Conservation (phyloP, 331 rosid genomes). For the Arachis monticola region DNA sequence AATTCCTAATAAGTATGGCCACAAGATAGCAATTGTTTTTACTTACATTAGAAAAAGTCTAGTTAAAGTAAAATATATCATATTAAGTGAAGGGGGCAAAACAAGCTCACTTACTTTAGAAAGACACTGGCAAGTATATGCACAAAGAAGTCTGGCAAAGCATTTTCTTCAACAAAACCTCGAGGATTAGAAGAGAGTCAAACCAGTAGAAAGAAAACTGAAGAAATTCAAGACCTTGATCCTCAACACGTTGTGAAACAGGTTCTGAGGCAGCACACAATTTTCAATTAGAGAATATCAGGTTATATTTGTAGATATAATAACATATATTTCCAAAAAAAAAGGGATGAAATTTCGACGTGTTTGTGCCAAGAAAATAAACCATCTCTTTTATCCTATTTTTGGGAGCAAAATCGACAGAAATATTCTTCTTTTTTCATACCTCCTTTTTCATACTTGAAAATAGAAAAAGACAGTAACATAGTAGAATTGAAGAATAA, state of each 20-base stretch:
- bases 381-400: too few species aligned
- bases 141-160: conserved; percentile 94
- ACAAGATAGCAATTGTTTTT: conserved; percentile 8
- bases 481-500: conserved; percentile 6
- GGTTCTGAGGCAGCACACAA: conserved; percentile 65
- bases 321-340: neutral
- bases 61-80: conserved; percentile 1
- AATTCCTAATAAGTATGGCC: conserved; percentile 34
- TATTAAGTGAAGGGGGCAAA: conserved; percentile 9
- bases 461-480: neutral
- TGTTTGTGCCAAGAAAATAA: too few species aligned
- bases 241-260: conserved; percentile 84
- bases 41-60: too few species aligned
- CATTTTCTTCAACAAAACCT: conserved; percentile 99
- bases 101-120: conserved; percentile 66
- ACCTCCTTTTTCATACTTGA: too few species aligned
- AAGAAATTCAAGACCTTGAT: conserved; percentile 94
- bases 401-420: too few species aligned
- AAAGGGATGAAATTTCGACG: too few species aligned
- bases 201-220: conserved; percentile 98
- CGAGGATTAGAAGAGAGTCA: conserved; percentile 95
- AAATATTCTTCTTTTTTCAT: too few species aligned
- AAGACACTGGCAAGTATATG: conserved; percentile 96
- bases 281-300: conserved; percentile 35
- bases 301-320: conserved; percentile 36